Evolutionary conservation across 1,139 yeast genomes (phyloP).

Genomic region (Diutina sp.): DNA sequence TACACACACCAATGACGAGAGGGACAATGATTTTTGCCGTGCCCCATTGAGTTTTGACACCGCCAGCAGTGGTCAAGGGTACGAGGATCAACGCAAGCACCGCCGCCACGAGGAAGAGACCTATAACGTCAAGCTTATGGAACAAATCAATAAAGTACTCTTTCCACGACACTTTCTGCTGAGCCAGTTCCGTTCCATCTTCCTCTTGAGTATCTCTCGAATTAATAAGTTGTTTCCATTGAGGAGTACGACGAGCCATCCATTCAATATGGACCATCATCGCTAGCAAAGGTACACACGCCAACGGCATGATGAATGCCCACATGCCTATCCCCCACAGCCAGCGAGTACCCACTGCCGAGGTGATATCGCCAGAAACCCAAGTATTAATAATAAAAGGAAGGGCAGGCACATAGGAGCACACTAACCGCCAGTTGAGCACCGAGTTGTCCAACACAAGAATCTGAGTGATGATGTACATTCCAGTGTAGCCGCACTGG

Average conservation of each 20-base stretch:
- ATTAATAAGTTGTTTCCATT: slow-evolving; percentile 16
- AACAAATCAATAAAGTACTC: neutral
- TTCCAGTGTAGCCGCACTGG: neutral
- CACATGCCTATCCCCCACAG: slow-evolving; percentile 45
- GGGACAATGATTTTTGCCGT: slow-evolving; percentile 4
- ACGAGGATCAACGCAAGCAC: slow-evolving; percentile 2
- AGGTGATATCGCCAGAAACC: neutral
- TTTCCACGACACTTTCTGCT: neutral
- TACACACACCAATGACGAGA: neutral
- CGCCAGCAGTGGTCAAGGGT: slow-evolving; percentile 3
- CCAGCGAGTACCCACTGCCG: slow-evolving; percentile 1
- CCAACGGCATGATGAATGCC: slow-evolving; percentile 64
- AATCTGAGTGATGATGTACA: neutral
- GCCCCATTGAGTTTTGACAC: slow-evolving; percentile 3
- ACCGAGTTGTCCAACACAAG: neutral
- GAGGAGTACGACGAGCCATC: slow-evolving; percentile 37
- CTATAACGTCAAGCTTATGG: neutral
- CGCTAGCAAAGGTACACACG: slow-evolving; percentile 42
- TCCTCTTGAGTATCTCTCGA: neutral
- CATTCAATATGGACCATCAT: slow-evolving; percentile 45
- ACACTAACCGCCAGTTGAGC: slow-evolving; percentile 7
- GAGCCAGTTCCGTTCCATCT: slow-evolving; percentile 9
- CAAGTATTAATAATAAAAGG: slow-evolving; percentile 1
- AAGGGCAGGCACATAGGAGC: slow-evolving; percentile 5
- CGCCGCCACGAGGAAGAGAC: neutral